These are phyloP conservation scores for Suillus subluteus DNA, from an alignment of 768 basidiomycete species.

Conservation along the genomic window DNA sequence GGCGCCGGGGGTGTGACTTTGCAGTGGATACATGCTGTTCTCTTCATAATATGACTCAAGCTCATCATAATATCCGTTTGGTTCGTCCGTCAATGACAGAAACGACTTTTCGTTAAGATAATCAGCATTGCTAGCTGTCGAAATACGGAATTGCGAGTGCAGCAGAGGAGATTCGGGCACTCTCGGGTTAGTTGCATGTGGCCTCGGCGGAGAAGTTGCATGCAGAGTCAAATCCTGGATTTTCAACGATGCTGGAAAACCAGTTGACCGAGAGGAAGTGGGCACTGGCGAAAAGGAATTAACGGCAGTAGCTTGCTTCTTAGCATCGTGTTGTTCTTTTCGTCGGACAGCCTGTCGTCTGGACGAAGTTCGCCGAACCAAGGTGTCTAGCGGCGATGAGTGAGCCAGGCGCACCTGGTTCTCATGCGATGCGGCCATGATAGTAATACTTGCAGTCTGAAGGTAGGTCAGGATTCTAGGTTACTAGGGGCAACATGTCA, in stretches of 20 bases:
- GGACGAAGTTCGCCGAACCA: conserved; percentile 58
- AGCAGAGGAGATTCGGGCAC: conserved; percentile 50
- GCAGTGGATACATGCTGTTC: conserved; percentile 6
- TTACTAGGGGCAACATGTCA: background rate
- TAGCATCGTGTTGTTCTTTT: conserved; percentile 1
- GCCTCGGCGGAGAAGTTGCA: conserved; percentile 18
- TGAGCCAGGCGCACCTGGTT: conserved; percentile 35
- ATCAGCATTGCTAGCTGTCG: conserved; percentile 36
- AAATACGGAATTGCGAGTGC: conserved; percentile 50
- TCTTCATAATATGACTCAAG: conserved; percentile 45
- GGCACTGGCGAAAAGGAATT: background rate
- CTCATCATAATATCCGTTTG: conserved; percentile 39
- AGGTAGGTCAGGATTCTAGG: background rate
- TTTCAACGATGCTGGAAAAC: conserved; percentile 7
- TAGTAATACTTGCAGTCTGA: background rate
- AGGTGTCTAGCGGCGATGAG: conserved; percentile 61
- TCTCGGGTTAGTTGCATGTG: conserved; percentile 7
- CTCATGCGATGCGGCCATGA: conserved; percentile 4
- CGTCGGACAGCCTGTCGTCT: conserved; percentile 33
- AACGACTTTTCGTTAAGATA: conserved; percentile 30
- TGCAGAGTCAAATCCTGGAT: background rate
- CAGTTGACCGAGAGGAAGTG: conserved; percentile 18
- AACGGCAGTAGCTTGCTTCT: background rate
- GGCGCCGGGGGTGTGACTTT: background rate
- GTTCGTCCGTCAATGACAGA: conserved; percentile 32